These are phyloP conservation scores for Dryas integrifolia DNA, from an alignment of 331 rosid species.

Conservation along the genomic window DNA sequence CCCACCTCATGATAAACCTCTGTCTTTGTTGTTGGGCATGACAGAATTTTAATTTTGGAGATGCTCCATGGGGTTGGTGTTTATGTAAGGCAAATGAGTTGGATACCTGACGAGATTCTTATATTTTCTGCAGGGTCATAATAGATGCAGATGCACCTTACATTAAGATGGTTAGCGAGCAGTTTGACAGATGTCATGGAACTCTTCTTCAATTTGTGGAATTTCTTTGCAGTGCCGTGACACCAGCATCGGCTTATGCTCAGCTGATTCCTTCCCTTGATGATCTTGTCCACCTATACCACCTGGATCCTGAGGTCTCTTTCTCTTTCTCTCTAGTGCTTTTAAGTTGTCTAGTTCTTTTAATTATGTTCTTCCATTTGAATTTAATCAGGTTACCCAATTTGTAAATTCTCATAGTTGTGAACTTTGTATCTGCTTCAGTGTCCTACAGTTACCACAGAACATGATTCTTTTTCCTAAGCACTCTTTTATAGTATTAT, in stretches of 20 bases:
- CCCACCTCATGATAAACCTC: not conserved
- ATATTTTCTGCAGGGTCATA: conserved; percentile 70
- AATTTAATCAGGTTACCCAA: too few species aligned
- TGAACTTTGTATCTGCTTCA: not conserved
- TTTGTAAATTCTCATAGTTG: not conserved
- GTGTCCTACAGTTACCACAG: not conserved
- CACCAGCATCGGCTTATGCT: conserved; percentile 73
- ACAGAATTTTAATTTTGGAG: not conserved
- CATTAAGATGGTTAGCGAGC: conserved; percentile 94
- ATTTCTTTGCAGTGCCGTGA: conserved; percentile 81
- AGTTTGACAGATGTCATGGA: conserved; percentile 96
- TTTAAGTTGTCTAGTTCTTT: not conserved
- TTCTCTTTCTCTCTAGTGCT: conserved; percentile 9
- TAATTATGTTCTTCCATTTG: too few species aligned
- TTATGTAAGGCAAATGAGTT: not conserved
- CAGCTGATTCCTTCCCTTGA: conserved; percentile 76
- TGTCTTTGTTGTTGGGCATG: conserved; percentile 1
- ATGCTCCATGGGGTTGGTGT: not conserved
- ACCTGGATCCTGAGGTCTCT: conserved; percentile 91
- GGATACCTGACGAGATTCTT: not conserved
- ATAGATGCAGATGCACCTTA: conserved; percentile 84
- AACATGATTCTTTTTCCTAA: conserved; percentile 1
- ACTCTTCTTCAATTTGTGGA: conserved; percentile 93
- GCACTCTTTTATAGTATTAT: conserved; percentile 19
- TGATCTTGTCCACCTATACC: conserved; percentile 84